Base-by-base conservation (phyloP, 192 early-diverging fungal genomes). In the Entomortierella beljakovae region DNA sequence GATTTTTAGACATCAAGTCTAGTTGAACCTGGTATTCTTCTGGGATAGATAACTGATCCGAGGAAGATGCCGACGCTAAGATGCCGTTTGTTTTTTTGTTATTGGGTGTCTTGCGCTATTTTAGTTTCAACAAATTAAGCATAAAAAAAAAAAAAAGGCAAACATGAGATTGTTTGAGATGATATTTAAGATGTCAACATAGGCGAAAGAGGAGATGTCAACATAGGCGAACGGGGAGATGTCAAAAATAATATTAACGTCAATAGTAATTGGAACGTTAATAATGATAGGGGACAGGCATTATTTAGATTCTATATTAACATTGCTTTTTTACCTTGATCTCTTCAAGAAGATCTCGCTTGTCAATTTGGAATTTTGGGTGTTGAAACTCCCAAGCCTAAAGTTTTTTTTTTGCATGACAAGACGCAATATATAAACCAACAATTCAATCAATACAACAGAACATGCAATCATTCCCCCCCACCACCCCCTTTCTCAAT, bases 321-420 rank as follows among this genome's bases (percentile, higher is more conserved):
- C 20, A 46, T 46, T 16, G 11, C 15, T 10, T 10, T 6, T 16
- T 55, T 54, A 82, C 81, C 61, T 85, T 86, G 53, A 90, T 89
- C 22, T 86, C 84, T 68, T 85, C 84, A 15, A 90, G 64, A 25
- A 84, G 46, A 57, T 88, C 83, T 34, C 74, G 75, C 56, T 81
- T 81, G 58, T 89, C 83, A 8, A 83, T 70, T 28, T 85, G 86
- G 42, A 91, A 91, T 46, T 89, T 80, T 42, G 91, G 91, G 67
- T 92, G 90, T 28, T 83, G 77, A 64, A 90, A 92, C 55, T 90
- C 91, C 91, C 88, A 91, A 9, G 84, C 79, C 85, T 86, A 63
- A 50, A 37, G 40, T n/a, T 11, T 28, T 20, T 22, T 15, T 22
- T 22, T 15, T 22, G 25, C 3, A 18, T 26, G 50, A n/a, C n/a